Conservation (phyloP, 352 stramenopile genomes). For the Blastocystis sp. region DNA sequence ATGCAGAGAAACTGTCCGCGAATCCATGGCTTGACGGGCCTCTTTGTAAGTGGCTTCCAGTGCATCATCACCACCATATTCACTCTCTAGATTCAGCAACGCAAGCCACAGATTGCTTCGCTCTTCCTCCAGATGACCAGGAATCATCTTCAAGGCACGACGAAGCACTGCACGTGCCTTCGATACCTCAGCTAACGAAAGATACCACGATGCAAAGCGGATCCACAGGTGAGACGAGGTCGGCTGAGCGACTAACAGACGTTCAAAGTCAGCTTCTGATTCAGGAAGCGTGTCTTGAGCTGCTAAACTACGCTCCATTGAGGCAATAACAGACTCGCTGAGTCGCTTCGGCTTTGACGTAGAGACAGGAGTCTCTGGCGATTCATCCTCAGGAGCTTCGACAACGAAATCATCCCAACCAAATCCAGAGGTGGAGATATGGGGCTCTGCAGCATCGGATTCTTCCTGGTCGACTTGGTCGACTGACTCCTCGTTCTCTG, state of each 20-base stretch:
- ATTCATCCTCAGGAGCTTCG: background rate
- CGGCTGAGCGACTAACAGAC: constrained; percentile 4
- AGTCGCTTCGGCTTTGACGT: background rate
- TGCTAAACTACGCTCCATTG: background rate
- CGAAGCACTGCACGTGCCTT: constrained; percentile 51
- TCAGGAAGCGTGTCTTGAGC: background rate
- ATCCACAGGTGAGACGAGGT: background rate
- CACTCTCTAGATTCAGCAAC: constrained; percentile 51
- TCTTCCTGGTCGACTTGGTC: background rate
- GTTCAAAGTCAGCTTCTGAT: constrained; percentile 43
- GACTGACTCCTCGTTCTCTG: background rate
- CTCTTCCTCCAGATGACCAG: constrained; percentile 48
- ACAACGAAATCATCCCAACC: constrained; percentile 3
- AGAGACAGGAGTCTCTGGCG: background rate
- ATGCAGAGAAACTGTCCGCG: background rate
- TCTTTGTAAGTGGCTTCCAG: constrained; percentile 8
- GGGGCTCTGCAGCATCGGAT: background rate
- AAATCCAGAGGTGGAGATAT: background rate
- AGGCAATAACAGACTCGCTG: background rate
- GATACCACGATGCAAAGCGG: constrained; percentile 33
- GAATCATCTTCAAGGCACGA: constrained; percentile 28
- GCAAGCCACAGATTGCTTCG: constrained; percentile 41
- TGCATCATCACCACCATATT: constrained; percentile 45
- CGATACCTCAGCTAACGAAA: constrained; percentile 22
- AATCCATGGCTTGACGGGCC: constrained; percentile 34